These are phyloP conservation scores for Globisporangium nagaii DNA, from an alignment of 352 stramenopile species.

Conservation along the genomic window DNA sequence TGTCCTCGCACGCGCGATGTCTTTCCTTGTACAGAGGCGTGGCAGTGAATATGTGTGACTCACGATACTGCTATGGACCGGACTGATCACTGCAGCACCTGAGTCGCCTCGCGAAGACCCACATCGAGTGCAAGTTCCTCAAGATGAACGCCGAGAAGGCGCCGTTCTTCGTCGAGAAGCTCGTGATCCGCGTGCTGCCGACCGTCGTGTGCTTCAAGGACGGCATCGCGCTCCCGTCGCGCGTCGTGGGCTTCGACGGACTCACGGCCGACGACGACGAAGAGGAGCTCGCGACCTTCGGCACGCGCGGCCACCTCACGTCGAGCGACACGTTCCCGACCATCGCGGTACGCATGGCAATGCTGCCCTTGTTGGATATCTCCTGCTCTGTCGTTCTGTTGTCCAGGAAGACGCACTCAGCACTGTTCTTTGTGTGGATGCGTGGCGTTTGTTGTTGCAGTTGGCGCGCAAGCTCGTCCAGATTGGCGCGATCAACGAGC, in stretches of 20 bases:
- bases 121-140: slow-evolving; percentile 94
- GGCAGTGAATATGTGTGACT: too few species aligned
- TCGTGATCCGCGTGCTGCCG: slow-evolving; percentile 91
- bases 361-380: too few species aligned
- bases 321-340: slow-evolving; percentile 60
- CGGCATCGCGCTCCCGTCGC: slow-evolving; percentile 87
- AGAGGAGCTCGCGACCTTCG: slow-evolving; percentile 29
- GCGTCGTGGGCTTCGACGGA: slow-evolving; percentile 91
- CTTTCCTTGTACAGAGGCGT: too few species aligned
- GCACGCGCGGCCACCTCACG: slow-evolving; percentile 29
- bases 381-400: not conserved
- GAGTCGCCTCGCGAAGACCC: slow-evolving; percentile 36
- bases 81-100: slow-evolving; percentile 63
- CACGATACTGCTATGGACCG: too few species aligned
- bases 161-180: slow-evolving; percentile 93
- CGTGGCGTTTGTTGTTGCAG: too few species aligned
- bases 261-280: slow-evolving; percentile 79
- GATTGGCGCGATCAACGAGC: slow-evolving; percentile 51
- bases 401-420: not conserved
- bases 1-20: too few species aligned
- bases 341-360: slow-evolving; percentile 44
- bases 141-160: slow-evolving; percentile 93
- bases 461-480: slow-evolving; percentile 50
- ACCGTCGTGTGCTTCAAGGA: slow-evolving; percentile 92
- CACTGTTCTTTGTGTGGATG: too few species aligned